These are phyloP conservation scores for Aschersonia sp. DNA, from an alignment of 2,329 filamentous ascomycete species.

Conservation along the genomic window DNA sequence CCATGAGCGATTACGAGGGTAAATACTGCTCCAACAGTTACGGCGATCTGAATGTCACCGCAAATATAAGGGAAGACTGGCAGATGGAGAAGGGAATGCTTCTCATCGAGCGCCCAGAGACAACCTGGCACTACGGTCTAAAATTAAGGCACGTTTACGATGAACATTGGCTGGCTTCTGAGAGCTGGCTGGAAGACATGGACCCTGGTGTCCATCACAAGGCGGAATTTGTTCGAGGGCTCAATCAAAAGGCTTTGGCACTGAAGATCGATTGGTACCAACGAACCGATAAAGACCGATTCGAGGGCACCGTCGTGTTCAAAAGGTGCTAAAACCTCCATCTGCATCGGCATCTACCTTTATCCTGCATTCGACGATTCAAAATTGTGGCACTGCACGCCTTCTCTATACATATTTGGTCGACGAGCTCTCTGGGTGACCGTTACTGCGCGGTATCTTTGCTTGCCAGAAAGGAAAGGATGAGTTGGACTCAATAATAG, in stretches of 20 bases:
- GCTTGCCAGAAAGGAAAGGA: no score
- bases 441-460: no score
- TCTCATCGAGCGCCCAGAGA: slow-evolving; percentile 9
- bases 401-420: no score
- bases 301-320: background rate
- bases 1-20: background rate
- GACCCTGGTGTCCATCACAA: background rate
- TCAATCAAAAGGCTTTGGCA: background rate
- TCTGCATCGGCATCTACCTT: no score
- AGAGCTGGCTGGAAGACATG: background rate
- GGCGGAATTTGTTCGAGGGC: slow-evolving; percentile 6
- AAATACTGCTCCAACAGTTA: background rate
- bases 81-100: slow-evolving; percentile 7
- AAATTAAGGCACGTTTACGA: slow-evolving; percentile 13
- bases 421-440: no score
- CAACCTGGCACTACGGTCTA: slow-evolving; percentile 9
- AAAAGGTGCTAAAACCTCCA: background rate
- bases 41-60: background rate
- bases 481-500: no score
- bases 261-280: background rate
- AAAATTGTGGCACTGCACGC: no score
- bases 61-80: background rate
- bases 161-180: slow-evolving; percentile 12
- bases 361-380: no score
- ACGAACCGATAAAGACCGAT: background rate